Percentiles rank a stretch among this genome's conserved stretches.
Evolutionary conservation across 352 stramenopile genomes (phyloP).

Genomic region (Globisporangium paddicum): DNA sequence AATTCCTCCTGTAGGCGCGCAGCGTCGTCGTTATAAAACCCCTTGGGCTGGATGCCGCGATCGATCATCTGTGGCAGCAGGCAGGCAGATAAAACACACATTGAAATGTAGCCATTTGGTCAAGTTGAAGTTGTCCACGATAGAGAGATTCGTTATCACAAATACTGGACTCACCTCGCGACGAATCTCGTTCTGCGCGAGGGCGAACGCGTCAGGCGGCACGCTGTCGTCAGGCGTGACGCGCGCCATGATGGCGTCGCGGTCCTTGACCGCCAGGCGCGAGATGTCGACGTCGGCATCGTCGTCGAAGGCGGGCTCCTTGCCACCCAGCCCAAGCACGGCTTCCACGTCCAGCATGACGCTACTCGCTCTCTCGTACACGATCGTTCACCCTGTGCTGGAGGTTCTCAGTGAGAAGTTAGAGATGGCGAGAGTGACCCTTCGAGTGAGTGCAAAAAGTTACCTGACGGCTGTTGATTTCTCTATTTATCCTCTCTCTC

Average conservation of each 20-base stretch:
- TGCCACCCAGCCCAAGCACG: constrained; percentile 21
- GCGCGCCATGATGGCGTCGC: constrained; percentile 65
- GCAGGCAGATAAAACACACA: background rate
- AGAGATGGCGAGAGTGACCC: background rate
- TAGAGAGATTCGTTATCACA: background rate
- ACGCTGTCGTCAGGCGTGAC: constrained; percentile 63
- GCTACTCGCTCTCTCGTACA: too few species aligned
- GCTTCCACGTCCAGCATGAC: constrained; percentile 32
- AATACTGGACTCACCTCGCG: constrained; percentile 38
- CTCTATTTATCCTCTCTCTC: background rate
- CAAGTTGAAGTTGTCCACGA: background rate
- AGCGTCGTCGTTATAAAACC: constrained; percentile 83
- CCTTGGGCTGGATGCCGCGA: constrained; percentile 78
- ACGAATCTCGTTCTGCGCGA: constrained; percentile 80
- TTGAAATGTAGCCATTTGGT: background rate
- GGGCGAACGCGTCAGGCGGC: constrained; percentile 60
- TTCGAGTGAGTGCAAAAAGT: background rate
- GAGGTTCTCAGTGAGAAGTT: background rate
- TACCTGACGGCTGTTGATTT: background rate
- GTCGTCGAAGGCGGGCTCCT: constrained; percentile 50
- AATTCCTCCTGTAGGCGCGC: constrained; percentile 77
- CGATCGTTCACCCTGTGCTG: too few species aligned
- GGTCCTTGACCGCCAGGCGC: constrained; percentile 47
- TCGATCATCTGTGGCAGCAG: constrained; percentile 58
- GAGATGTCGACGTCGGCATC: constrained; percentile 66